Percentiles rank a stretch among this genome's conserved stretches.
These are phyloP conservation scores for Xerocomellus intermedius DNA, from an alignment of 768 basidiomycete species.

Conservation along the genomic window DNA sequence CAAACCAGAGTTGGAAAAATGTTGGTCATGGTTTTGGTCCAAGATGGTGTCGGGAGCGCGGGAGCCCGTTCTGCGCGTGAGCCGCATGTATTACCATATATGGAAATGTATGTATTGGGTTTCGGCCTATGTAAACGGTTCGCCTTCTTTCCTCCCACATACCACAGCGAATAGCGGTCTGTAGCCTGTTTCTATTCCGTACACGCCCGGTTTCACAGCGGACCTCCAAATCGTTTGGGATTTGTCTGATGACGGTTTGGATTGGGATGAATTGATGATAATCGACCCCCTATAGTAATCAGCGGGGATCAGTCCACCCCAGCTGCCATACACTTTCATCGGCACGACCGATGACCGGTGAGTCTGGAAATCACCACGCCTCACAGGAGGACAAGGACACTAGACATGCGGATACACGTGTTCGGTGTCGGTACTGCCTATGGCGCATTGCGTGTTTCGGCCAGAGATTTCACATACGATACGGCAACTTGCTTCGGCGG, in stretches of 20 bases:
- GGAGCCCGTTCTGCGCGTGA: too few species aligned
- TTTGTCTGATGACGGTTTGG: conserved; percentile 23
- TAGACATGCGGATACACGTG: conserved; percentile 8
- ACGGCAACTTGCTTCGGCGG: neutral
- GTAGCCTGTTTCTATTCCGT: conserved; percentile 1
- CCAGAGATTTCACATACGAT: neutral
- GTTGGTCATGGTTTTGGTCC: neutral
- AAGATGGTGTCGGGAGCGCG: conserved; percentile 5
- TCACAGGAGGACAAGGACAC: neutral
- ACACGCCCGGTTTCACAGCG: conserved; percentile 7
- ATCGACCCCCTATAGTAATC: conserved; percentile 4
- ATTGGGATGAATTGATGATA: neutral
- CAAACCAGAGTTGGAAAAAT: neutral
- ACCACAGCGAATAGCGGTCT: neutral
- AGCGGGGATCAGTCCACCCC: conserved; percentile 5
- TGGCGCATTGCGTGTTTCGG: neutral
- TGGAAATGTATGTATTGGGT: neutral
- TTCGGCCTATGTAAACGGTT: neutral
- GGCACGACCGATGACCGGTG: neutral
- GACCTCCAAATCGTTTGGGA: conserved; percentile 11
- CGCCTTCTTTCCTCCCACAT: neutral
- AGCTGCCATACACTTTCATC: neutral
- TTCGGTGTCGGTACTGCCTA: neutral
- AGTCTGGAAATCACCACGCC: neutral
- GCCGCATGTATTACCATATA: neutral